A percentile compares a stretch with the other conserved stretches of the same genome.
phyloP scores from a whole-genome alignment of 116 monocot genomes.

The Iris pallida region DNA sequence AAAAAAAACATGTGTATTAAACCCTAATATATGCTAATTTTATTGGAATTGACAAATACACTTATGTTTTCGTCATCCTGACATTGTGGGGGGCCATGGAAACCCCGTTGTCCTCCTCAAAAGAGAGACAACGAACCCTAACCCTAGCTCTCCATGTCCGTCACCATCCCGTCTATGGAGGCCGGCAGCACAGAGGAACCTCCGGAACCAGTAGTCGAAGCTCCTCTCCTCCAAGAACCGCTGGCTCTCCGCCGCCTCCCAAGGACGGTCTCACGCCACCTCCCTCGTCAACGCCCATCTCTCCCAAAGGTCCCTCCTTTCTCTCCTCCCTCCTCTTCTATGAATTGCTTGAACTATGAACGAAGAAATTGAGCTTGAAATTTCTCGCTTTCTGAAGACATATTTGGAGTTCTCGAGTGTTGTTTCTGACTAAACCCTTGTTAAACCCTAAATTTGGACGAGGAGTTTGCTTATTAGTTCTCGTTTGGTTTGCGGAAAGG shows the following conservation, averaged over 20 bases:
- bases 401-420: too few species aligned
- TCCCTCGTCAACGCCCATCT: constrained; percentile 66
- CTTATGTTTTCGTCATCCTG: too few species aligned
- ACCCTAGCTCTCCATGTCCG: neutral
- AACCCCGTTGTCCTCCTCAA: neutral
- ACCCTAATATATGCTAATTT: too few species aligned
- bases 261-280: constrained; percentile 58
- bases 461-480: too few species aligned
- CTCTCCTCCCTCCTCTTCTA: neutral
- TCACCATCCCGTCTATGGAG: constrained; percentile 58
- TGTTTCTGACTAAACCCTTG: too few species aligned
- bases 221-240: constrained; percentile 31
- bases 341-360: too few species aligned
- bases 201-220: constrained; percentile 78
- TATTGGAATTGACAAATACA: too few species aligned
- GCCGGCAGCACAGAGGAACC: constrained; percentile 71
- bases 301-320: constrained; percentile 25
- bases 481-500: too few species aligned
- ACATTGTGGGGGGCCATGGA: neutral
- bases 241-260: constrained; percentile 39
- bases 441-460: too few species aligned
- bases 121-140: constrained; percentile 3
- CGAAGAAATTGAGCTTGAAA: too few species aligned
- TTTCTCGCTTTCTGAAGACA: too few species aligned
- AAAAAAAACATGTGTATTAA: too few species aligned